phyloP scores from a whole-genome alignment of 2,329 filamentous ascomycete species.

The Chalaropsis ovoidea region DNA sequence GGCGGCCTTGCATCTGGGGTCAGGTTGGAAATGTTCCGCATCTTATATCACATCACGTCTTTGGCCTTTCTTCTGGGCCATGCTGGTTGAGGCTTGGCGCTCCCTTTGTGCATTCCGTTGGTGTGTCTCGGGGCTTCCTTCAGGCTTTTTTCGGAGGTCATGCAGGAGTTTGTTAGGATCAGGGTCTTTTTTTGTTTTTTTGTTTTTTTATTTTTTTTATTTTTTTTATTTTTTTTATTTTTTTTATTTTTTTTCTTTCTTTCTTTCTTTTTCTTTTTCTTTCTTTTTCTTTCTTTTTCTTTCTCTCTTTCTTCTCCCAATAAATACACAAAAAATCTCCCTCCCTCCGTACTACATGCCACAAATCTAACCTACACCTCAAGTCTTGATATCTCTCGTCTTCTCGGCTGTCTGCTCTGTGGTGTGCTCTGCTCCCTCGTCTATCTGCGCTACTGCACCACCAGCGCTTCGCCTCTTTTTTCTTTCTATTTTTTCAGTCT shows the following conservation, averaged over 20 bases:
- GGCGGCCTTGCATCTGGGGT: neutral
- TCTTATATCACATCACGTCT: slow-evolving; percentile 9
- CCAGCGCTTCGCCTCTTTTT: slow-evolving; percentile 14
- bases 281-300: neutral
- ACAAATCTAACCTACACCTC: neutral
- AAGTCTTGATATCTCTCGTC: neutral
- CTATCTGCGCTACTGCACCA: neutral
- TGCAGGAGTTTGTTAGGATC: neutral
- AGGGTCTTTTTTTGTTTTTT: neutral
- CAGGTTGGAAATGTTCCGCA: neutral
- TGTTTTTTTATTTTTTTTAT: neutral
- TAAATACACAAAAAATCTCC: neutral
- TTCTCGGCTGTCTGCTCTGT: neutral
- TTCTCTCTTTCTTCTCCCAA: neutral
- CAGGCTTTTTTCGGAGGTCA: neutral
- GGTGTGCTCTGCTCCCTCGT: neutral
- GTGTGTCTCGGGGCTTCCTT: slow-evolving; percentile 14
- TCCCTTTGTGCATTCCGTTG: slow-evolving; percentile 11
- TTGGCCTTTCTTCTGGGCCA: neutral
- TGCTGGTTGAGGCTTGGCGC: slow-evolving; percentile 8
- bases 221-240: neutral
- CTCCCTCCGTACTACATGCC: neutral
- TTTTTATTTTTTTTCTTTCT: neutral
- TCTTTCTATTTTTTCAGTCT: neutral
- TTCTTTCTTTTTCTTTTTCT: neutral